Percentiles rank a stretch among this genome's conserved stretches.
Conservation (phyloP, 2,329 filamentous ascomycete species). For the Phoma sp. region DNA sequence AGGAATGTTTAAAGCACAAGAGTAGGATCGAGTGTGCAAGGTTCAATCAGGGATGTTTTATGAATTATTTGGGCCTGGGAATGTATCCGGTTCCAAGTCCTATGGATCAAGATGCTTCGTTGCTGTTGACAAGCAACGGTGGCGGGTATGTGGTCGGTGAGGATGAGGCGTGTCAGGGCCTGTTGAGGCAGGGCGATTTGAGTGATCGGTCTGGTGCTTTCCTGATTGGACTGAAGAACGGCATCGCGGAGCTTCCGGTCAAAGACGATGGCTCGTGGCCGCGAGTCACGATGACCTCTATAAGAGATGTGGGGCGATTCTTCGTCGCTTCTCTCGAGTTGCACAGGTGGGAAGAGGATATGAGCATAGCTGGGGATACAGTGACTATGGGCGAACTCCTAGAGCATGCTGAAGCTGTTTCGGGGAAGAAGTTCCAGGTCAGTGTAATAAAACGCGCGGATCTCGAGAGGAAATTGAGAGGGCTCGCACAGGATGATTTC, state of each 20-base stretch:
- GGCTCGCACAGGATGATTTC: conserved; percentile 3
- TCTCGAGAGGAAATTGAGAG: not conserved
- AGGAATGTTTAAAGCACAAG: too few relatives aligned
- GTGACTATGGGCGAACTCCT: not conserved
- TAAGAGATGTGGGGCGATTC: not conserved
- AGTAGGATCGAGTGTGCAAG: too few relatives aligned
- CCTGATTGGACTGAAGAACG: not conserved
- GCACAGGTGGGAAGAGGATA: not conserved
- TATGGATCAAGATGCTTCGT: too few relatives aligned
- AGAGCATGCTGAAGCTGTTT: not conserved
- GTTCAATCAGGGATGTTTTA: too few relatives aligned
- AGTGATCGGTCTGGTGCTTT: too few relatives aligned
- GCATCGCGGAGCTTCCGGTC: not conserved
- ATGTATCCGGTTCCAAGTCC: too few relatives aligned
- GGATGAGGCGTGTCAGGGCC: too few relatives aligned
- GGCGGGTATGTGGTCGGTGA: too few relatives aligned
- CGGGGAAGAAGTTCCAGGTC: not conserved
- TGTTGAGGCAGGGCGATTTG: too few relatives aligned
- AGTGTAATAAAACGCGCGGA: not conserved
- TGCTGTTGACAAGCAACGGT: too few relatives aligned
- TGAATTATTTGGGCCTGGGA: too few relatives aligned
- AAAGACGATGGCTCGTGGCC: not conserved
- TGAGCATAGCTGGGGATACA: not conserved
- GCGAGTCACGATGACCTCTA: not conserved
- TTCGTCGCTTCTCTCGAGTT: not conserved